Conservation (phyloP, 192 early-diverging fungal species). For the Gonapodya sp. region DNA sequence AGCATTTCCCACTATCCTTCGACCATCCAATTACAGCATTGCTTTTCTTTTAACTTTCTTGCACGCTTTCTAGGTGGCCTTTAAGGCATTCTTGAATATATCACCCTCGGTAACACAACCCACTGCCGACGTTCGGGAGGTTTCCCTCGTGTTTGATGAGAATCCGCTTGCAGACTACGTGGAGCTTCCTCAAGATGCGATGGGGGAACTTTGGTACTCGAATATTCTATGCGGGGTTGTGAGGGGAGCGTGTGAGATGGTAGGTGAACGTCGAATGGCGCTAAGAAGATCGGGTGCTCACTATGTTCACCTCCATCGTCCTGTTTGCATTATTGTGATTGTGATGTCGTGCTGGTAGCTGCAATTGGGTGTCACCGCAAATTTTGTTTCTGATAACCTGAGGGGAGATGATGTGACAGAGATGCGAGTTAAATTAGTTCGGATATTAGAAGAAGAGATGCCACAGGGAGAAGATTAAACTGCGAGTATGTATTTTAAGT, state of each 20-base stretch:
- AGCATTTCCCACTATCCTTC: neutral
- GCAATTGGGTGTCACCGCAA: slow-evolving; percentile 81
- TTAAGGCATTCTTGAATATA: slow-evolving; percentile 93
- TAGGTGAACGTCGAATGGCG: slow-evolving; percentile 18
- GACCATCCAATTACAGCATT: no score
- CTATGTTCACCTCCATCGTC: neutral
- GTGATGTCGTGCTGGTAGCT: slow-evolving; percentile 24
- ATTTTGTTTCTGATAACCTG: slow-evolving; percentile 75
- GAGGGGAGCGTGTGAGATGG: slow-evolving; percentile 93
- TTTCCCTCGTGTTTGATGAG: slow-evolving; percentile 88
- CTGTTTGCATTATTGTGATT: slow-evolving; percentile 10
- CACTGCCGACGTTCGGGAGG: slow-evolving; percentile 76
- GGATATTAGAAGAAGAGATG: slow-evolving; percentile 90
- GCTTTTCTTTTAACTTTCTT: neutral
- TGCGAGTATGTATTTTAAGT: neutral
- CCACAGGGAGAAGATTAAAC: slow-evolving; percentile 69
- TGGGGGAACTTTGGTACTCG: slow-evolving; percentile 83
- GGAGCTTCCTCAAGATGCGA: slow-evolving; percentile 75
- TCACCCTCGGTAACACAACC: slow-evolving; percentile 72
- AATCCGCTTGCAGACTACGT: slow-evolving; percentile 97
- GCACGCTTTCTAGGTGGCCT: slow-evolving; percentile 56
- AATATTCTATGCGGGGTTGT: slow-evolving; percentile 92
- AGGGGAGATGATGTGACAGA: slow-evolving; percentile 84
- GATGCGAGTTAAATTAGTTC: slow-evolving; percentile 80
- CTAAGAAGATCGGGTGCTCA: neutral